Conservation (phyloP, 129 eudicot species). For the Solidago caesia region DNA sequence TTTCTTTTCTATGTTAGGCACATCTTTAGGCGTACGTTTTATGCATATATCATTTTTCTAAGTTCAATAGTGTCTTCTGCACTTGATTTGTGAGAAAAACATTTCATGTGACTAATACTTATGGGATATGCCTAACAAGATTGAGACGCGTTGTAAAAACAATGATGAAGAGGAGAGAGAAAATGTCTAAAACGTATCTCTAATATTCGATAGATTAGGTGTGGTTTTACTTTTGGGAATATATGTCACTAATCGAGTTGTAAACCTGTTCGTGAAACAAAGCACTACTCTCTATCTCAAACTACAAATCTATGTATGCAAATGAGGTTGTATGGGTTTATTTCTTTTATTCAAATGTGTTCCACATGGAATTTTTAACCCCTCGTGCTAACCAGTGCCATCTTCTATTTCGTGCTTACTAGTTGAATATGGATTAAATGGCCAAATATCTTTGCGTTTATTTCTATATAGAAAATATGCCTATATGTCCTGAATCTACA, state of each 20-base stretch:
- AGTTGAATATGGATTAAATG: background rate
- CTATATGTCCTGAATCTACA: conserved; percentile 1
- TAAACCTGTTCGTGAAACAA: background rate
- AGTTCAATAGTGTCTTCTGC: background rate
- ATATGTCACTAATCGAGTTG: background rate
- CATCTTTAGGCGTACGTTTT: too few species aligned
- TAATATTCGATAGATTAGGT: too few species aligned
- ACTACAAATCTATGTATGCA: background rate
- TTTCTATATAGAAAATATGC: background rate
- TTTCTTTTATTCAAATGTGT: background rate
- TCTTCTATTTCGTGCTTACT: background rate
- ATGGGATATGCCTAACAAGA: too few species aligned
- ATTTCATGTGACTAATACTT: too few species aligned
- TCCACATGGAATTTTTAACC: background rate
- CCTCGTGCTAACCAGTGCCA: background rate
- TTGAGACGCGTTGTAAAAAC: too few species aligned
- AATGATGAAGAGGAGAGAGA: too few species aligned
- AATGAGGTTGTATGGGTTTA: background rate
- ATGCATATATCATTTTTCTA: background rate
- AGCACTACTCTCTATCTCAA: background rate
- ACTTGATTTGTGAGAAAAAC: background rate
- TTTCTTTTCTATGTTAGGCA: too few species aligned
- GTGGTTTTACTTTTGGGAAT: too few species aligned
- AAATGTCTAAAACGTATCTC: too few species aligned
- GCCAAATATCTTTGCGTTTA: background rate